A percentile compares a stretch with the other conserved stretches of the same genome.
Evolutionary conservation across 345 rosid species (phyloP).

Genomic region (Brassica rapa): DNA sequence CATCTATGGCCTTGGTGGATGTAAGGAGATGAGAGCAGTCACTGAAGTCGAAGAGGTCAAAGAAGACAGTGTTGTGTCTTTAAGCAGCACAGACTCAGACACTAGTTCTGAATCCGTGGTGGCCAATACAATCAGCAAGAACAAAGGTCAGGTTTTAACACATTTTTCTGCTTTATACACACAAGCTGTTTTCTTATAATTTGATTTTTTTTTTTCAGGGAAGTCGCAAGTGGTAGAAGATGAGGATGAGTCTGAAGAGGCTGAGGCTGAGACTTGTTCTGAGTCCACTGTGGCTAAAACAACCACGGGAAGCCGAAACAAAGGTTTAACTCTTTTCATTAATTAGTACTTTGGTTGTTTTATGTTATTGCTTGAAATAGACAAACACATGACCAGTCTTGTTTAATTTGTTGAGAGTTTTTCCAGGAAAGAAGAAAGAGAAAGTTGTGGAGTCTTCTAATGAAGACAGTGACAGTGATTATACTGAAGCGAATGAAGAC

Average conservation of each 20-base stretch:
- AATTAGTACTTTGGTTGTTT: not conserved
- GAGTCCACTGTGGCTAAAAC: not conserved
- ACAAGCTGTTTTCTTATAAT: not conserved
- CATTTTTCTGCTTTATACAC: not conserved
- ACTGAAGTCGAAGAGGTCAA: not conserved
- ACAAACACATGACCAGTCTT: not conserved
- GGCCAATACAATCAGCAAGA: not conserved
- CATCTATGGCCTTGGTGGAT: not conserved
- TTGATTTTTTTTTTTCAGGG: not conserved
- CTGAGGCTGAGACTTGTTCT: slow-evolving; percentile 6
- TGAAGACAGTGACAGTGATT: slow-evolving; percentile 1
- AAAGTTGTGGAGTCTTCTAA: not conserved
- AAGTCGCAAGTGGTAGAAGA: slow-evolving; percentile 12
- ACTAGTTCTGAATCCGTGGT: not conserved
- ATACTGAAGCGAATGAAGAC: not conserved
- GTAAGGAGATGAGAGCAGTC: slow-evolving; percentile 9
- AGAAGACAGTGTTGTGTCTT: not conserved
- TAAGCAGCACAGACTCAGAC: slow-evolving; percentile 14
- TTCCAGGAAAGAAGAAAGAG: slow-evolving; percentile 12
- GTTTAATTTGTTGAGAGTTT: slow-evolving; percentile 5
- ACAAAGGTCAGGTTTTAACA: slow-evolving; percentile 3
- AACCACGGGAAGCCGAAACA: not conserved
- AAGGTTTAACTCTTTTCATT: not conserved
- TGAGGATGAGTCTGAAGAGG: slow-evolving; percentile 7
- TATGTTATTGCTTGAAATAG: not conserved